These are phyloP conservation scores for Venturia oleaginea DNA, from an alignment of 2,329 filamentous ascomycete genomes.

Conservation along the genomic window DNA sequence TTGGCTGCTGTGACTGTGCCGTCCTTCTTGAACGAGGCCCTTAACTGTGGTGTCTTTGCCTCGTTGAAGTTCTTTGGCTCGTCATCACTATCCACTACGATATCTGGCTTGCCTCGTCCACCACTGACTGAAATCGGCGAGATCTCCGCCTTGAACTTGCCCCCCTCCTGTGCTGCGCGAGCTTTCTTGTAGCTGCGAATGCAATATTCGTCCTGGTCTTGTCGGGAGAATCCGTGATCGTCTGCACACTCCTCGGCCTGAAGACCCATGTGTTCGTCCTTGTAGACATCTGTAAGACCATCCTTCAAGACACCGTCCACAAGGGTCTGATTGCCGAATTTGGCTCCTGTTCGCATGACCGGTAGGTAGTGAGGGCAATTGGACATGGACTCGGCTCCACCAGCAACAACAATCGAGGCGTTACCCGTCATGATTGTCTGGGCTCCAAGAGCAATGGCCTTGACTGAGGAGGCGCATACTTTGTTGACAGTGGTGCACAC, in stretches of 20 bases:
- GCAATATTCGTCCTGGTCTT: conserved; percentile 90
- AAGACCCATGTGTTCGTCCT: conserved; percentile 94
- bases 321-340: conserved; percentile 85
- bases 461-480: conserved; percentile 91
- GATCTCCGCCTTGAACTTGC: conserved; percentile 78
- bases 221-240: conserved; percentile 72
- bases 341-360: conserved; percentile 74
- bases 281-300: conserved; percentile 88
- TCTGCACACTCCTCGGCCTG: conserved; percentile 83
- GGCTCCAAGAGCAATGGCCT: conserved; percentile 87
- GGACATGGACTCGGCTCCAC: conserved; percentile 97
- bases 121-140: conserved; percentile 79
- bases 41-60: conserved; percentile 41
- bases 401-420: conserved; percentile 84
- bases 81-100: conserved; percentile 77
- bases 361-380: conserved; percentile 95
- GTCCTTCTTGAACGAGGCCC: conserved; percentile 70
- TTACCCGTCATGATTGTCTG: conserved; percentile 98
- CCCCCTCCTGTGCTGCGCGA: conserved; percentile 71
- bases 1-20: conserved; percentile 95
- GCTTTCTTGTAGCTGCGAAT: conserved; percentile 93
- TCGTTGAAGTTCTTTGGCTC: conserved; percentile 80
- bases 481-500: conserved; percentile 96
- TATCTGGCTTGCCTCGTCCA: conserved; percentile 78
- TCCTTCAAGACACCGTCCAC: conserved; percentile 91